Base-by-base conservation (phyloP, 257 asterid genomes). In the Datura wrightii region DNA sequence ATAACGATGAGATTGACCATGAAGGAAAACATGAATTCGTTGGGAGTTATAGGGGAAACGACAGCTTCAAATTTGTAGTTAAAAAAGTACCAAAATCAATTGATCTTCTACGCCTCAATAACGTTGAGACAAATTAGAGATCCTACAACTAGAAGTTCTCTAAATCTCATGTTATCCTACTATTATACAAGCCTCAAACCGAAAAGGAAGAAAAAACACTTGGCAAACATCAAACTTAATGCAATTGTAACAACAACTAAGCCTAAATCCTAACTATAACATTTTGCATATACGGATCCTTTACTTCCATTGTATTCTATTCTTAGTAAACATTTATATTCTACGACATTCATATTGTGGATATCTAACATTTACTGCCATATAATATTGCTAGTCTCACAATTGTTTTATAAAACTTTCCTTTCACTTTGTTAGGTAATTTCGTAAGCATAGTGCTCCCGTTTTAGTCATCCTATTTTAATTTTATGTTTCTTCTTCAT, bases 1-100 rank as follows among this genome's bases (percentile, higher is more conserved):
- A 85, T 76, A 87, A 79, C 14, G 53, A 80, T 54, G 58, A 46
- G 80, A 72, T 2, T 19, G 41, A 46, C 80, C 80, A 10, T 16
- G 24, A 82, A 63, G 83, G 83, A 37, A n/a, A 65, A 80, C 50
- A 53, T 67, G 60, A 54, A 50, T 79, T 48, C 39, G 48, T 19
- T 2, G 0, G 80, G 2, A 74, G 5, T 74, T 3, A 24, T 10
- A 19, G 18, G 42, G 18, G 70, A 31, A 63, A 31, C 8, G 6
- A 63, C 42, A 56, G 63, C 2, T 10, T 31, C 70, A 8, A 71
- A 31, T 44, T 58, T 46, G 18, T 19, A 24, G 42, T 39, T 15
- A 8, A 10, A 24, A 24, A 2, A 14, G 74, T 66, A 14, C 52
- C 52, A 13, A 34, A 34, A 8, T 18, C 6, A 41, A 70, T 42